Conservation (phyloP, 225 moss, liverwort and hornwort species). For the Climacium dendroides region DNA sequence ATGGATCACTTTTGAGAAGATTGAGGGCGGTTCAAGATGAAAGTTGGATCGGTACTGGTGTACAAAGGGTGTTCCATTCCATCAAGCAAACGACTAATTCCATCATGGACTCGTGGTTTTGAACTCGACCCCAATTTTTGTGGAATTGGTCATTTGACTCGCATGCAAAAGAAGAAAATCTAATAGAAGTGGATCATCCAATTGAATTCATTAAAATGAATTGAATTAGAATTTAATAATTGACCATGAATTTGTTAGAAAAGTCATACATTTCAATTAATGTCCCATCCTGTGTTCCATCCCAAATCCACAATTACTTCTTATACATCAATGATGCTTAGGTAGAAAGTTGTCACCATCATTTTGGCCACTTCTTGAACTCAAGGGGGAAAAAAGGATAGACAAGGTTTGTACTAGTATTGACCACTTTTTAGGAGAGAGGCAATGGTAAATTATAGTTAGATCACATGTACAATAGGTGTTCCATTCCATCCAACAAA, state of each 20-base stretch:
- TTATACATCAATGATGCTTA: neutral
- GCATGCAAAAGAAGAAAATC: neutral
- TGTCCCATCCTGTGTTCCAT: no score
- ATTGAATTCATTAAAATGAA: no score
- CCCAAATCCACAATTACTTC: neutral
- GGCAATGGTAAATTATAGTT: no score
- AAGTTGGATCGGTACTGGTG: neutral
- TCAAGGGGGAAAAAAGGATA: no score
- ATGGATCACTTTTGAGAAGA: neutral
- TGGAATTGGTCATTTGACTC: neutral
- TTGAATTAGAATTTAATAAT: no score
- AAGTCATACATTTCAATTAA: neutral
- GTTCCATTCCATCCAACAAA: no score
- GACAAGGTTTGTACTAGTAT: no score
- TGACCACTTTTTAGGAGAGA: no score
- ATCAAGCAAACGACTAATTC: neutral
- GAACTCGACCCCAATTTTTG: neutral
- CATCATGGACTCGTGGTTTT: neutral
- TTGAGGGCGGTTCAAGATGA: neutral
- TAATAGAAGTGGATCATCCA: fast-evolving
- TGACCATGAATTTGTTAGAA: neutral
- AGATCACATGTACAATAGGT: no score
- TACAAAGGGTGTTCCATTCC: neutral
- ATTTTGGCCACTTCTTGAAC: no score
- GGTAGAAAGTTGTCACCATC: no score